Evolutionary conservation across 768 basidiomycete species (phyloP).

Genomic region (Lactarius psammicola): DNA sequence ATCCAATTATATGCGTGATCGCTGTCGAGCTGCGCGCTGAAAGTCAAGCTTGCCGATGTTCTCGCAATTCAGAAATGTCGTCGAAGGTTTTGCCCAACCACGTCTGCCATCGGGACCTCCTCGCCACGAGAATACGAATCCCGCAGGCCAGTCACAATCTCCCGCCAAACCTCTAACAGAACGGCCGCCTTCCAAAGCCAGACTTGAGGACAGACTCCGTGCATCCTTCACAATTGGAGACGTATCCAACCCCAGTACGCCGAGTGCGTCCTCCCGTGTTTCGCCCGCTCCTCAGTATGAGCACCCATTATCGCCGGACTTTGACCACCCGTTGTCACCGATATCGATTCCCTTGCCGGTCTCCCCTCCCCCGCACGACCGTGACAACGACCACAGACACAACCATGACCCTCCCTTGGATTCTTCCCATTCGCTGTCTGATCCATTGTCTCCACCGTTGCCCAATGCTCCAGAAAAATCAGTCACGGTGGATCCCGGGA

Average conservation of each 20-base stretch:
- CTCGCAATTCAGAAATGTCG: conserved; percentile 67
- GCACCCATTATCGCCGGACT: conserved; percentile 33
- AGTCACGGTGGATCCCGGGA: background rate
- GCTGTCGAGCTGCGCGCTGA: background rate
- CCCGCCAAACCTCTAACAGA: conserved; percentile 33
- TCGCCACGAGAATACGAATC: conserved; percentile 30
- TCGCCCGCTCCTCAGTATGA: conserved; percentile 43
- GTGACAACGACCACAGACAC: background rate
- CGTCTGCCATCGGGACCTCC: conserved; percentile 39
- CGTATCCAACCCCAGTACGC: conserved; percentile 45
- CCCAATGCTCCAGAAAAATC: background rate
- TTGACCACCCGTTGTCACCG: conserved; percentile 34
- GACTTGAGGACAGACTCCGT: conserved; percentile 74
- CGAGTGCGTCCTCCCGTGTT: conserved; percentile 41
- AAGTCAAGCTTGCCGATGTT: conserved; percentile 52
- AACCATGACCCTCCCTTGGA: background rate
- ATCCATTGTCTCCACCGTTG: background rate
- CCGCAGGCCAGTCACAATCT: conserved; percentile 26
- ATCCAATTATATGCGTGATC: background rate
- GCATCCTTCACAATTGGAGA: conserved; percentile 63
- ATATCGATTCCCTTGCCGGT: conserved; percentile 21
- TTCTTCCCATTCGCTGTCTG: background rate
- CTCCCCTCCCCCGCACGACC: conserved; percentile 22
- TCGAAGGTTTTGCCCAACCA: conserved; percentile 63
- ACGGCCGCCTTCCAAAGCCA: conserved; percentile 46